Evolutionary conservation across 345 rosid species (phyloP).

Genomic region (Camelina hispida): DNA sequence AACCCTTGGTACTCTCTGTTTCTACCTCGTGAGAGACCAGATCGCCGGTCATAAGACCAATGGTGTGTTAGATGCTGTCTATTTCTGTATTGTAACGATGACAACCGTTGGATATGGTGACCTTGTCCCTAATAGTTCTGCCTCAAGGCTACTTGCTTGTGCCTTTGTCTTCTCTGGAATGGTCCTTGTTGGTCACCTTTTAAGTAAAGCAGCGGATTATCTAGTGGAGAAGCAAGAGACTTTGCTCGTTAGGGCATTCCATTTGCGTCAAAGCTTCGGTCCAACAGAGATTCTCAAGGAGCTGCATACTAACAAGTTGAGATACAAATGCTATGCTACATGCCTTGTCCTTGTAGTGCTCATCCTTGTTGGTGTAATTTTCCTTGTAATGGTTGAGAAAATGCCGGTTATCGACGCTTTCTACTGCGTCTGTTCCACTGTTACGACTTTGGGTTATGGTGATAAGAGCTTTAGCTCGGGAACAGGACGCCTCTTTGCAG

Average conservation of each 20-base stretch:
- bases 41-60: slow-evolving; percentile 72
- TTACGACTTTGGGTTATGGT: slow-evolving; percentile 88
- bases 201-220: slow-evolving; percentile 80
- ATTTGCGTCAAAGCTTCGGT: slow-evolving; percentile 49
- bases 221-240: slow-evolving; percentile 85
- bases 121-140: slow-evolving; percentile 67
- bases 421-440: slow-evolving; percentile 82
- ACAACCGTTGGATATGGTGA: slow-evolving; percentile 97
- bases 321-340: slow-evolving; percentile 59
- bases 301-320: slow-evolving; percentile 53
- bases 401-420: slow-evolving; percentile 60
- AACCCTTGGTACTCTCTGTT: slow-evolving; percentile 61
- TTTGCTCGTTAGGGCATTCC: slow-evolving; percentile 68
- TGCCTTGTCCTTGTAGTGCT: slow-evolving; percentile 51
- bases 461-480: slow-evolving; percentile 70
- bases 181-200: slow-evolving; percentile 67
- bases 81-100: slow-evolving; percentile 86
- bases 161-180: slow-evolving; percentile 79
- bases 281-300: slow-evolving; percentile 58
- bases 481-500: slow-evolving; percentile 69
- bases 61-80: slow-evolving; percentile 67
- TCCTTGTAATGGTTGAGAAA: slow-evolving; percentile 55
- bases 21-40: slow-evolving; percentile 58
- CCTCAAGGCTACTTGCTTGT: slow-evolving; percentile 73
- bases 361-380: slow-evolving; percentile 53